These are phyloP conservation scores for Elaeis oleifera DNA, from an alignment of 202 grass and related monocot species.

Conservation along the genomic window DNA sequence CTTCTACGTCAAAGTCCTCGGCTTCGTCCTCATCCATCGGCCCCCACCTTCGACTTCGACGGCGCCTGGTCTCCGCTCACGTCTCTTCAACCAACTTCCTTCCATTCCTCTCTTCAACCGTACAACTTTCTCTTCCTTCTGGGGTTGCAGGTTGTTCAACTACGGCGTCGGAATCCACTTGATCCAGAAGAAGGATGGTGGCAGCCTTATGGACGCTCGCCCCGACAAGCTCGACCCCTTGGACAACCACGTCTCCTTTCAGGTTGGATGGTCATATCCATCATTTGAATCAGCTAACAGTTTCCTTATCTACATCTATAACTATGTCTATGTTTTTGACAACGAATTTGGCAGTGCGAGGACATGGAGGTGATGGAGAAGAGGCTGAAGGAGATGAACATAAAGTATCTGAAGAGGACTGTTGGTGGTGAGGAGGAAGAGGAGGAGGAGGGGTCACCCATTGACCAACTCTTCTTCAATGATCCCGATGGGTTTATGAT, in stretches of 20 bases:
- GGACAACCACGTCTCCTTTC: constrained; percentile 83
- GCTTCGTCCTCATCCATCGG: constrained; percentile 55
- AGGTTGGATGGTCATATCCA: constrained; percentile 17
- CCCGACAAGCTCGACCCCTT: constrained; percentile 48
- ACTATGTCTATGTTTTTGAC: too few species aligned
- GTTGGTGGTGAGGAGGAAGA: constrained; percentile 24
- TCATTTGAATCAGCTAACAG: too few species aligned
- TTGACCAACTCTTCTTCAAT: constrained; percentile 78
- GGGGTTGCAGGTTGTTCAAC: constrained; percentile 48
- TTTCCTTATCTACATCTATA: too few species aligned
- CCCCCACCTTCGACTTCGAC: constrained; percentile 60
- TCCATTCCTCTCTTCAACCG: background rate
- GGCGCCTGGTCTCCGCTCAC: constrained; percentile 52
- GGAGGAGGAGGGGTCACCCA: constrained; percentile 42
- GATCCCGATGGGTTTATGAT: constrained; percentile 75
- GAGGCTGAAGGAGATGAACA: constrained; percentile 38
- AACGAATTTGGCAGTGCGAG: constrained; percentile 30
- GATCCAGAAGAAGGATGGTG: constrained; percentile 37
- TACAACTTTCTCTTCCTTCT: background rate
- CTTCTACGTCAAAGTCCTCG: constrained; percentile 68
- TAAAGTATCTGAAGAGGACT: constrained; percentile 51
- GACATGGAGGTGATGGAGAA: constrained; percentile 51
- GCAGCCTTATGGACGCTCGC: constrained; percentile 27
- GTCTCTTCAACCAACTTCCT: background rate
- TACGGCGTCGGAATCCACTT: constrained; percentile 71